Evolutionary conservation across 2,329 filamentous ascomycete species (phyloP).

Genomic region (Cryphonectria naterciae): DNA sequence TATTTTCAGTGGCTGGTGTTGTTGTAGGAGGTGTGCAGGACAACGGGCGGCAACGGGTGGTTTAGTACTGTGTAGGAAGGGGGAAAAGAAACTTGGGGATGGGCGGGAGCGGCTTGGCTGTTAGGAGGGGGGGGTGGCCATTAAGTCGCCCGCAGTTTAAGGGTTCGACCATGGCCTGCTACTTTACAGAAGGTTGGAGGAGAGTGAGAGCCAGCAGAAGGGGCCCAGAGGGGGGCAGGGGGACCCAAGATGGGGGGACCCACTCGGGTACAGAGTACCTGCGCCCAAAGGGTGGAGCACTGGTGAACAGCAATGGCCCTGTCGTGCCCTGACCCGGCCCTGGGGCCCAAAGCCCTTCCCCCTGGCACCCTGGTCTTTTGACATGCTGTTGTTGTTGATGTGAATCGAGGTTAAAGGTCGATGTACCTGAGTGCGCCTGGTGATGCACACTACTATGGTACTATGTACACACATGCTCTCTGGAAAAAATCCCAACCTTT

Average conservation of each 20-base stretch:
- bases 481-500: background rate
- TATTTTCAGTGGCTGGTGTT: conserved; percentile 20
- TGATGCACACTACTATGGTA: background rate
- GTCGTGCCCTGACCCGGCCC: background rate
- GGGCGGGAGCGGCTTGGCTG: conserved; percentile 28
- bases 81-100: conserved; percentile 25
- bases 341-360: background rate
- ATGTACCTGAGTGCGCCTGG: background rate
- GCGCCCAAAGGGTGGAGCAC: conserved; percentile 18
- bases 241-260: background rate
- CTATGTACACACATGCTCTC: background rate
- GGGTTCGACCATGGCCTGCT: conserved; percentile 4
- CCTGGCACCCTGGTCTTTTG: background rate
- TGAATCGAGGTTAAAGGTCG: background rate
- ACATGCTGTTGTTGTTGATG: background rate
- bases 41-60: conserved; percentile 18
- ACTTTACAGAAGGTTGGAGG: conserved; percentile 2
- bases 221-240: background rate
- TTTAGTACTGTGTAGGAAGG: conserved; percentile 2
- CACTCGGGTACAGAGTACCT: conserved; percentile 20
- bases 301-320: background rate
- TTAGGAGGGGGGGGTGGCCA: conserved; percentile 17
- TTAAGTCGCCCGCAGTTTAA: conserved; percentile 23
- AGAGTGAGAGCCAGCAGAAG: conserved; percentile 5
- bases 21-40: conserved; percentile 10